These are phyloP conservation scores for Nicotiana tabacum DNA, from an alignment of 257 asterid genomes.

Conservation along the genomic window DNA sequence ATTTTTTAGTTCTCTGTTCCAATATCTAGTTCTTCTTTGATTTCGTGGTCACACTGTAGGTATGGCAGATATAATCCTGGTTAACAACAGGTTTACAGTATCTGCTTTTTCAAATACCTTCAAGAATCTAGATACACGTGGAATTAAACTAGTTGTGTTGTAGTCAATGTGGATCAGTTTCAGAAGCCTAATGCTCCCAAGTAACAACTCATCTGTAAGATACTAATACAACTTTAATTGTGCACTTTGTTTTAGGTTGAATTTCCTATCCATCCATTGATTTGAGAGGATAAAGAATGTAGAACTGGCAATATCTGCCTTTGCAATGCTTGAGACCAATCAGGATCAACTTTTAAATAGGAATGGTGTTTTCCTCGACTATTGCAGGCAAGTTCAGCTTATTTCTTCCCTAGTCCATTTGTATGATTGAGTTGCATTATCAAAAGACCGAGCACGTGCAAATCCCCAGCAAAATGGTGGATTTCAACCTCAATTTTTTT, in stretches of 20 bases:
- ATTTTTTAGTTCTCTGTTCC: neutral
- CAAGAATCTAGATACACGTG: slow-evolving; percentile 51
- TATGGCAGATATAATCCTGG: slow-evolving; percentile 77
- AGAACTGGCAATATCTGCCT: slow-evolving; percentile 85
- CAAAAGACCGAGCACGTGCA: too few species aligned
- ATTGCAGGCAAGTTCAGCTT: slow-evolving; percentile 53
- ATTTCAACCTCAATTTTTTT: too few species aligned
- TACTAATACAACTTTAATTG: neutral
- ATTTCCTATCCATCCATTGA: slow-evolving; percentile 80
- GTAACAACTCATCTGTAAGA: slow-evolving; percentile 24
- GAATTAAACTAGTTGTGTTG: slow-evolving; percentile 76
- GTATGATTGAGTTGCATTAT: neutral
- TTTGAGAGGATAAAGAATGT: slow-evolving; percentile 90
- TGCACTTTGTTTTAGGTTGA: slow-evolving; percentile 42
- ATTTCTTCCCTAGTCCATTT: neutral
- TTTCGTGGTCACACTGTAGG: slow-evolving; percentile 39
- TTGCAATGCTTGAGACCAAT: slow-evolving; percentile 48
- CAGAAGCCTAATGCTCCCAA: slow-evolving; percentile 44
- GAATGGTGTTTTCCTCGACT: slow-evolving; percentile 51
- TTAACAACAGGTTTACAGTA: slow-evolving; percentile 70
- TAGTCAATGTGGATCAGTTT: slow-evolving; percentile 84
- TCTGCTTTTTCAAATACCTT: slow-evolving; percentile 81
- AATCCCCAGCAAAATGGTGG: too few species aligned
- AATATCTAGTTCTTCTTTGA: neutral
- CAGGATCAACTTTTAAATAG: slow-evolving; percentile 26